A percentile compares a stretch with the other conserved stretches of the same genome.
Evolutionary conservation across 2,329 filamentous ascomycete species (phyloP).

Genomic region (Drechslera avenae): DNA sequence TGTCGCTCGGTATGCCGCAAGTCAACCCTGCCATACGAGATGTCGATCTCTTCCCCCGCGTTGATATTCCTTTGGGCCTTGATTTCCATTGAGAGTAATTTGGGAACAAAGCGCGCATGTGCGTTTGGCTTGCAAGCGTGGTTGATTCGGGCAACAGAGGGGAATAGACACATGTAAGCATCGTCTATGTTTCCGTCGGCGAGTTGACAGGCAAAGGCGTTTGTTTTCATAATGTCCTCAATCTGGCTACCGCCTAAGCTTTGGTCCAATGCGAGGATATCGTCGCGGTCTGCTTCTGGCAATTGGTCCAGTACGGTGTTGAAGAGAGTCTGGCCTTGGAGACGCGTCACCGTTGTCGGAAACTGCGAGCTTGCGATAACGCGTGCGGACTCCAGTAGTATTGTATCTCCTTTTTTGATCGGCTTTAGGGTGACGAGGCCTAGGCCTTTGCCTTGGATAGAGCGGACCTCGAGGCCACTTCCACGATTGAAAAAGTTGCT

Average conservation of each 20-base stretch:
- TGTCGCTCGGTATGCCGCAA: conserved; percentile 24
- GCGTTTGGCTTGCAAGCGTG: conserved; percentile 33
- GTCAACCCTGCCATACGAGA: conserved; percentile 30
- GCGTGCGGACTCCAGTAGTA: conserved; percentile 27
- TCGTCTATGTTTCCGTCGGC: conserved; percentile 25
- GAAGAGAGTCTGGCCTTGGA: conserved; percentile 22
- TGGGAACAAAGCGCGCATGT: conserved; percentile 28
- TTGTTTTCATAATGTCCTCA: conserved; percentile 32
- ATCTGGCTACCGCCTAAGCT: conserved; percentile 20
- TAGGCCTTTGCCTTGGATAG: conserved; percentile 31
- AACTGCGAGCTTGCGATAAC: conserved; percentile 30
- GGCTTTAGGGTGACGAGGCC: conserved; percentile 23
- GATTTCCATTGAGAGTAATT: conserved; percentile 28
- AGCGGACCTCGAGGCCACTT: conserved; percentile 18
- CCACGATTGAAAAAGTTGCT: background rate
- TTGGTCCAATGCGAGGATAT: conserved; percentile 22
- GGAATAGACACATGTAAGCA: conserved; percentile 33
- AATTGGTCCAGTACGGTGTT: conserved; percentile 16
- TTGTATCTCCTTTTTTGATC: conserved; percentile 21
- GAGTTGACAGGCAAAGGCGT: conserved; percentile 30
- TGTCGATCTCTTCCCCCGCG: conserved; percentile 30
- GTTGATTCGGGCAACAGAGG: conserved; percentile 30
- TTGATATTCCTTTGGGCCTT: conserved; percentile 26
- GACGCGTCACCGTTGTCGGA: conserved; percentile 14
- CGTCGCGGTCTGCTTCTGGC: conserved; percentile 6